Evolutionary conservation across 176 grass and related monocot species (phyloP).

Genomic region (Triticum aestivum): IWGSC_CS_RefSeq_v2.1 NC_057814.1:5748621-5749120

Average conservation of each 20-base stretch:
- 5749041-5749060: background rate
- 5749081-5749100: background rate
- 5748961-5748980: background rate
- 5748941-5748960: background rate
- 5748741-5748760: background rate
- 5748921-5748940: background rate
- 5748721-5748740: background rate
- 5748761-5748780: background rate
- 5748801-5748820: background rate
- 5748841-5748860: background rate
- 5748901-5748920: background rate
- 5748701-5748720: background rate
- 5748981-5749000: background rate
- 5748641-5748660: background rate
- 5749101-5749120: background rate
- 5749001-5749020: background rate
- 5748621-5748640: constrained; percentile 56
- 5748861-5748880: background rate
- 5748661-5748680: too few species aligned
- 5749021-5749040: background rate
- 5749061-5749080: background rate
- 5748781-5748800: background rate
- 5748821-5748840: background rate
- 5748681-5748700: background rate
- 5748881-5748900: background rate